A percentile compares a stretch with the other conserved stretches of the same genome.
phyloP scores from a whole-genome alignment of 768 basidiomycete genomes.

The Cyclocybe cylindracea region DNA sequence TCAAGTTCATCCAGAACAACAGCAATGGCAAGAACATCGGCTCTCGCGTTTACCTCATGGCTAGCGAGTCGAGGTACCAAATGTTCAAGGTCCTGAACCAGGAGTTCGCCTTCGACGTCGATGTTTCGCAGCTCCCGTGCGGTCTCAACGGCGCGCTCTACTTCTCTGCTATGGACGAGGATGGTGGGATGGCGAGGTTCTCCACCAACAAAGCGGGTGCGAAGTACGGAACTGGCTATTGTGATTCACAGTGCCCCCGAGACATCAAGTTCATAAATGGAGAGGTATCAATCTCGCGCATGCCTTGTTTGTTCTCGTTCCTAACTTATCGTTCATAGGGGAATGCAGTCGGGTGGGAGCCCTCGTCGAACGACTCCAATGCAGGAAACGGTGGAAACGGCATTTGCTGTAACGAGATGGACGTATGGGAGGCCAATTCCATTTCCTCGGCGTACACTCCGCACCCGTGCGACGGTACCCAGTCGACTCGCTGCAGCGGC shows the following conservation, averaged over 20 bases:
- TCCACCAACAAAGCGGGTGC: conserved; percentile 55
- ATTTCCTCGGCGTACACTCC: conserved; percentile 50
- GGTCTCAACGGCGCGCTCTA: conserved; percentile 65
- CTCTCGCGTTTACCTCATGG: conserved; percentile 50
- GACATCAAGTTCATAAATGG: conserved; percentile 68
- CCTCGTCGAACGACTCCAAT: conserved; percentile 36
- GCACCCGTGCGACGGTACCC: conserved; percentile 42
- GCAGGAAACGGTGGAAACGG: conserved; percentile 44
- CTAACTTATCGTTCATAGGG: conserved; percentile 31
- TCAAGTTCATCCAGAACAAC: conserved; percentile 44
- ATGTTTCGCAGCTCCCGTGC: conserved; percentile 56
- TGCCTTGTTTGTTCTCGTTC: background rate
- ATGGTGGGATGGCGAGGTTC: conserved; percentile 50
- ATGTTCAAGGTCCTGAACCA: conserved; percentile 54
- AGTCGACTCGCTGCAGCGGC: conserved; percentile 42
- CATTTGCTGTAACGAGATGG: conserved; percentile 58
- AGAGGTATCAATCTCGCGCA: conserved; percentile 32
- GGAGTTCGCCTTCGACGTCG: conserved; percentile 63
- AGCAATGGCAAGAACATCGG: conserved; percentile 34
- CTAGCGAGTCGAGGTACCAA: conserved; percentile 42
- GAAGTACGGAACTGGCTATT: conserved; percentile 65
- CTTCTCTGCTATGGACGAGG: conserved; percentile 60
- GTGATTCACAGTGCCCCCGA: conserved; percentile 63
- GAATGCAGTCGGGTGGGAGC: conserved; percentile 42
- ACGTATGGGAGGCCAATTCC: conserved; percentile 57